phyloP scores from a whole-genome alignment of 352 stramenopile genomes.

The Hyaloperonospora brassicae region DNA sequence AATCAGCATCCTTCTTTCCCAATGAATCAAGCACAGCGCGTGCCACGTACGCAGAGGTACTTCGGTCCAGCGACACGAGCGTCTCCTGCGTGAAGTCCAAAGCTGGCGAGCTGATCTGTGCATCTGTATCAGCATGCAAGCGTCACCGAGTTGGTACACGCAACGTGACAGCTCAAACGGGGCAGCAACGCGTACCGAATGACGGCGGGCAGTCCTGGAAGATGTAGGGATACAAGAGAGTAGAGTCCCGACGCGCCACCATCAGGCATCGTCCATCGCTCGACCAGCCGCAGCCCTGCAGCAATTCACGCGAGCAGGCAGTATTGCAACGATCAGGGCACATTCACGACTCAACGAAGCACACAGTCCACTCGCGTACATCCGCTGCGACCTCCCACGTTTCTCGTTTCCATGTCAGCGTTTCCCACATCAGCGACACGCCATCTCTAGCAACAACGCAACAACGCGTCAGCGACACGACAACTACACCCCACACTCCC shows the following conservation, averaged over 20 bases:
- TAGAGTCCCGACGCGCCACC: conserved; percentile 48
- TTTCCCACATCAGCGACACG: conserved; percentile 73
- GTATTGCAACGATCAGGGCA: too few relatives aligned
- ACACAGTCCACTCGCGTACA: conserved; percentile 23
- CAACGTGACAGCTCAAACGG: neutral
- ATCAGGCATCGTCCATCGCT: conserved; percentile 59
- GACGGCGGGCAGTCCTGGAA: conserved; percentile 48
- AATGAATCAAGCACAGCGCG: conserved; percentile 47
- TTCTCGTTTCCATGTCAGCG: conserved; percentile 69
- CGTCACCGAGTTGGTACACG: neutral
- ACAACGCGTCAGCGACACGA: too few relatives aligned
- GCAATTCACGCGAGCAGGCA: neutral
- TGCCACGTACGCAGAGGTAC: conserved; percentile 39
- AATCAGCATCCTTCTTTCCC: conserved; percentile 25
- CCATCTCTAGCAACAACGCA: conserved; percentile 24
- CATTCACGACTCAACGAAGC: too few relatives aligned
- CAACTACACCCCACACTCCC: too few relatives aligned
- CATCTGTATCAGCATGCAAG: conserved; percentile 28
- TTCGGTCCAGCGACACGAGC: conserved; percentile 54
- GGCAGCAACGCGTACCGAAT: conserved; percentile 33
- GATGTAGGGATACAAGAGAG: conserved; percentile 62
- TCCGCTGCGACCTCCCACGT: conserved; percentile 59
- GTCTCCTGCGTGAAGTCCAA: conserved; percentile 63
- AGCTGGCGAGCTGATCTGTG: conserved; percentile 60
- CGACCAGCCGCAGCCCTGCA: conserved; percentile 61